Evolutionary conservation across 495 filamentous ascomycete species (phyloP).

Genomic region (Aspergillus hancockii): DNA sequence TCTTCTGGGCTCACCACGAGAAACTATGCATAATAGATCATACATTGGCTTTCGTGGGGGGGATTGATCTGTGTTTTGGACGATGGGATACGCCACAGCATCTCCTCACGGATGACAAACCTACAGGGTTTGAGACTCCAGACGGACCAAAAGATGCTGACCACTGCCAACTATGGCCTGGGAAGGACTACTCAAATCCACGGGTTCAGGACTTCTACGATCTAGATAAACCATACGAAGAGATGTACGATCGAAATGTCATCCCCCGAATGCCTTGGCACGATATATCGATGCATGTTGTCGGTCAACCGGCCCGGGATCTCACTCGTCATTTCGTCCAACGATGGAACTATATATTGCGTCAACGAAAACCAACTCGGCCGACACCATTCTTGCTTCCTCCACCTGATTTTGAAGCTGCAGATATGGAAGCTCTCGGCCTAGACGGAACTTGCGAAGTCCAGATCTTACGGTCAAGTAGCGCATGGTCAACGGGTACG

Average conservation of each 20-base stretch:
- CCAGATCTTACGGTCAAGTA: conserved; percentile 89
- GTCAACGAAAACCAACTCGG: conserved; percentile 88
- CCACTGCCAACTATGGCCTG: conserved; percentile 94
- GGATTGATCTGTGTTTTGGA: conserved; percentile 96
- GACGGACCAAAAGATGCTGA: conserved; percentile 83
- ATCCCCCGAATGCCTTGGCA: conserved; percentile 98
- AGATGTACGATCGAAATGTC: conserved; percentile 94
- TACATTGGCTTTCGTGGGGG: conserved; percentile 92
- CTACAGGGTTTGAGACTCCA: conserved; percentile 86
- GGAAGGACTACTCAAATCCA: conserved; percentile 98
- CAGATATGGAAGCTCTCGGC: conserved; percentile 83
- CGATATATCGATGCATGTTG: conserved; percentile 97
- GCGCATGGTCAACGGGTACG: conserved; percentile 88
- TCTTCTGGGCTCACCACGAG: conserved; percentile 99
- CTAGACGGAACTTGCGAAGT: conserved; percentile 93
- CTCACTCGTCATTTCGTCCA: conserved; percentile 98
- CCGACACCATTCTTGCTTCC: conserved; percentile 93
- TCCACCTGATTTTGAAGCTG: conserved; percentile 83
- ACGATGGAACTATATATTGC: conserved; percentile 96
- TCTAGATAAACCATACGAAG: conserved; percentile 92
- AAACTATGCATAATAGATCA: conserved; percentile 96
- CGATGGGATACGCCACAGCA: conserved; percentile 97
- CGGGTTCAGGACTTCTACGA: conserved; percentile 93
- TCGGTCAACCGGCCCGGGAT: conserved; percentile 93
- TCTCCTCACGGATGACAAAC: conserved; percentile 85